Evolutionary conservation across 495 filamentous ascomycete genomes (phyloP).

Genomic region (Haplographium delicatum): DNA sequence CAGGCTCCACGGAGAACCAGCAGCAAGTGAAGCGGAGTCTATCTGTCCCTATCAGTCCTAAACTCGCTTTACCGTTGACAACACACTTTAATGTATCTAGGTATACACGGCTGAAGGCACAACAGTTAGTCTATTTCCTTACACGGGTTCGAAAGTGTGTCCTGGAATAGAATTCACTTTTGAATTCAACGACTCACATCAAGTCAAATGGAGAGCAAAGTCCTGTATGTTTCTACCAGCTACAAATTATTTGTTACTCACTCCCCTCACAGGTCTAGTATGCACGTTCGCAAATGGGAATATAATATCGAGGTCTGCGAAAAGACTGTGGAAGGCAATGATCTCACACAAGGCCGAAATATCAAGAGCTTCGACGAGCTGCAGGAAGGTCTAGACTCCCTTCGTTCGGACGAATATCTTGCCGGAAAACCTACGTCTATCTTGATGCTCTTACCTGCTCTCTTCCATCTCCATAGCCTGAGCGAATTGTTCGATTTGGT

Average conservation of each 20-base stretch:
- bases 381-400: background rate
- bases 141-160: background rate
- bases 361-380: background rate
- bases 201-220: background rate
- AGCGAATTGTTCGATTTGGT: background rate
- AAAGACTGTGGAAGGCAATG: background rate
- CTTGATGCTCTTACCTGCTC: background rate
- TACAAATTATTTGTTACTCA: background rate
- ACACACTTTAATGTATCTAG: background rate
- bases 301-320: background rate
- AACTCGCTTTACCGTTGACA: background rate
- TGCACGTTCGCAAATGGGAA: background rate
- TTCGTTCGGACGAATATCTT: background rate
- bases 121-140: background rate
- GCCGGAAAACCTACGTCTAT: background rate
- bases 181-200: background rate
- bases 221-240: background rate
- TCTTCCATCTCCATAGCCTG: background rate
- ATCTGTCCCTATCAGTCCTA: background rate
- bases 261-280: background rate
- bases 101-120: background rate
- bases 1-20: background rate
- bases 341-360: background rate
- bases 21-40: background rate
- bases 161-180: background rate